Evolutionary conservation across 805 yeast genomes (phyloP).

Genomic region (Wickerhamomyces tratensis): DNA sequence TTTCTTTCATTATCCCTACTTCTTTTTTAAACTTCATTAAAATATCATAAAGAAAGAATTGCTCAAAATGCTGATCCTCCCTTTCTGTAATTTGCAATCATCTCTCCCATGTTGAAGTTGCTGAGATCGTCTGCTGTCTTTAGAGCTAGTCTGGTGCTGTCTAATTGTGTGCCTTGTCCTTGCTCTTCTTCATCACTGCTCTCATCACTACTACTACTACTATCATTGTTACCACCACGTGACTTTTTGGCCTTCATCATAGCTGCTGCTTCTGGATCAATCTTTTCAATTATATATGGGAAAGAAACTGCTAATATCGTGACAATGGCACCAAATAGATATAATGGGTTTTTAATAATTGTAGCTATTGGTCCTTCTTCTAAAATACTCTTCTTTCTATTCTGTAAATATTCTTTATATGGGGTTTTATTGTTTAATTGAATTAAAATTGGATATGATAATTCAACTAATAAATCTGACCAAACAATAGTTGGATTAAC

Average conservation of each 20-base stretch:
- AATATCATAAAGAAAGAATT: no score
- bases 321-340: constrained; percentile 22
- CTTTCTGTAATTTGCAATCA: no score
- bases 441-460: constrained; percentile 15
- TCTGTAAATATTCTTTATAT: constrained; percentile 22
- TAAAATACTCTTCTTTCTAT: constrained; percentile 22
- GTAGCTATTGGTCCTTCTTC: constrained; percentile 27
- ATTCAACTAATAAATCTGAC: background rate
- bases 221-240: no score
- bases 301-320: constrained; percentile 15
- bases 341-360: constrained; percentile 26
- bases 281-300: constrained; percentile 27
- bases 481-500: constrained; percentile 7
- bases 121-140: no score
- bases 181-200: no score
- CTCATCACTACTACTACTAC: no score
- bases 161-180: no score
- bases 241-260: constrained; percentile 20
- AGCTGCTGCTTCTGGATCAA: constrained; percentile 31
- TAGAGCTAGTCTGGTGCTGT: no score
- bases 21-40: no score
- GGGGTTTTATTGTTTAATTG: constrained; percentile 19
- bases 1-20: no score
- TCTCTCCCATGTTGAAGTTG: no score
- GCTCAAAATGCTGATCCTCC: no score